phyloP scores from a whole-genome alignment of 352 stramenopile genomes.

The Pythium sukuiense region DNA sequence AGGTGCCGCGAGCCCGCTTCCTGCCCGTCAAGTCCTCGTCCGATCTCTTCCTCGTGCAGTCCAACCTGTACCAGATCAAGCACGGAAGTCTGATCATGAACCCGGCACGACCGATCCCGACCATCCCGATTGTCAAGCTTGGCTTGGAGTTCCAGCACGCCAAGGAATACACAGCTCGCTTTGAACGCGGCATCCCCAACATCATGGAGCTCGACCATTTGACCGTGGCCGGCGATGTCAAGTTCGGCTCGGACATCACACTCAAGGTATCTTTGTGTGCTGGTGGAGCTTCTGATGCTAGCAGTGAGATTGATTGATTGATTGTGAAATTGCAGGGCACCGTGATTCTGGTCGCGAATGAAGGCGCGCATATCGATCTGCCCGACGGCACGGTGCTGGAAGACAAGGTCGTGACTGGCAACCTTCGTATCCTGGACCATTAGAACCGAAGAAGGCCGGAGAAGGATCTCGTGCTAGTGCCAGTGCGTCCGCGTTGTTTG shows the following conservation, averaged over 20 bases:
- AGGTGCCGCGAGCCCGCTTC: conserved; percentile 96
- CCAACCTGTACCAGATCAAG: conserved; percentile 92
- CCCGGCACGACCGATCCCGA: conserved; percentile 67
- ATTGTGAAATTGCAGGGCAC: conserved; percentile 62
- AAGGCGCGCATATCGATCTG: conserved; percentile 92
- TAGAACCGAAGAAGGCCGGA: conserved; percentile 25
- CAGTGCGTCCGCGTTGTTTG: neutral
- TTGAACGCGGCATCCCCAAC: conserved; percentile 90
- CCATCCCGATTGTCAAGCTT: conserved; percentile 93
- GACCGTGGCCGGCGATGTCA: conserved; percentile 91
- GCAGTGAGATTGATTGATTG: conserved; percentile 5
- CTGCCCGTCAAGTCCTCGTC: conserved; percentile 99
- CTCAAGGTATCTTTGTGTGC: conserved; percentile 70
- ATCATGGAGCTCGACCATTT: conserved; percentile 94
- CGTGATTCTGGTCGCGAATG: conserved; percentile 94
- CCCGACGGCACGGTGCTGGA: conserved; percentile 91
- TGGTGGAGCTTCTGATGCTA: neutral
- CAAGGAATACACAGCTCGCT: conserved; percentile 86
- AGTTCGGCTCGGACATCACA: conserved; percentile 92
- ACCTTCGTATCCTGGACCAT: conserved; percentile 93
- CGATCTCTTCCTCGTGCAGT: conserved; percentile 96
- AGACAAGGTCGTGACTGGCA: conserved; percentile 95
- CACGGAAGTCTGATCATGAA: conserved; percentile 91
- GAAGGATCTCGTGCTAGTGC: neutral
- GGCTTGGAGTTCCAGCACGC: conserved; percentile 89